Base-by-base conservation (phyloP, 129 eudicot genomes). In the Tagetes patula region DNA sequence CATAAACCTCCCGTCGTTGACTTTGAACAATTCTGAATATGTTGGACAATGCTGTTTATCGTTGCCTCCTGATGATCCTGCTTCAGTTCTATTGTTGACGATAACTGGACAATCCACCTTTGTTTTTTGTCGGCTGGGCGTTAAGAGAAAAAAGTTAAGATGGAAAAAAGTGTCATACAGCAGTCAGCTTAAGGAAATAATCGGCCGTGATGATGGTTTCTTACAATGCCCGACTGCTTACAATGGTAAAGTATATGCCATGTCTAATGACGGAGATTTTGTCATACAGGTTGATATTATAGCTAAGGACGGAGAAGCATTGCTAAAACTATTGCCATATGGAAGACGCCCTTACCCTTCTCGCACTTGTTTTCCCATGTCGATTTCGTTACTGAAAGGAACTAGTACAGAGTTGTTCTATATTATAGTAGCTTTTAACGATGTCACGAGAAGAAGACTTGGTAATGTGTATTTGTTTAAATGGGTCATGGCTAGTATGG, bases 211-310 rank as follows among this genome's bases (percentile, higher is more conserved):
- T 6, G 36, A 41, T 14, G 34, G 3, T 4, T 32, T n/a, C 5
- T 1, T 65, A 13, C 8, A 2, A 0, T 3, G 5, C n/a, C 41
- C 10, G 54, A 58, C 61, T 43, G 34, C 54, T 34, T 72, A 9
- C 40, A 43, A 73, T 46, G 79, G 70, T 30, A 79, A 66, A 67
- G 64, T 79, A 37, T 73, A 55, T 9, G 83, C 75, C 54, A 6
- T 45, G 9, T 64, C 12, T 53, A 1, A 40, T 45, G 1, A 13
- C 0, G 39, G 4, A 1, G 42, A 0, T 3, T 0, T 12, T 14
- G 41, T 79, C 40, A 8, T 79, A 4, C 79, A 42, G 14, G 20
- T 79, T 20, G 75, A 65, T 12, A 73, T 73, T 13, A 27, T 2
- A 10, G 54, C 67, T 38, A 56, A 55, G 11, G 31, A 42, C 10